Percentiles rank a stretch among this genome's conserved stretches.
Conservation (phyloP, 2,329 filamentous ascomycete genomes). For the Aspergillus sp. region DNA sequence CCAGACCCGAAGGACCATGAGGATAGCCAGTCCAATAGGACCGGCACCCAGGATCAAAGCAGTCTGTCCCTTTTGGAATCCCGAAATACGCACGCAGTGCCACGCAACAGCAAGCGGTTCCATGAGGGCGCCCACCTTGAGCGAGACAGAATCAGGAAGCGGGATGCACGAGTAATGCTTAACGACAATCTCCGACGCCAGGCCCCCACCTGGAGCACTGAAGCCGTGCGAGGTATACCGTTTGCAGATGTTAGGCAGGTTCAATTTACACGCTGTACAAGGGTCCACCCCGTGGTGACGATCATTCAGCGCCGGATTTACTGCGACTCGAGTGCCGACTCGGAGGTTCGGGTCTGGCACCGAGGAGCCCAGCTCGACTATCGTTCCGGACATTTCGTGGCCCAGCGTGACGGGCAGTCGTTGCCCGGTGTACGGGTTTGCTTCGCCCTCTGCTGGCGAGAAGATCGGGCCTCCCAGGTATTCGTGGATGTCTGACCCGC, state of each 20-base stretch:
- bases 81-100: not conserved
- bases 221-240: not conserved
- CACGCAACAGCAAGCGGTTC: not conserved
- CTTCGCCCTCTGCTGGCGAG: not conserved
- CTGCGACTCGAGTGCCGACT: not conserved
- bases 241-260: not conserved
- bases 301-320: not conserved
- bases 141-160: not conserved
- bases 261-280: not conserved
- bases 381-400: not conserved
- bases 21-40: not conserved
- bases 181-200: not conserved
- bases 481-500: slow-evolving; percentile 3
- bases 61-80: not conserved
- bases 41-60: not conserved
- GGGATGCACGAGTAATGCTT: not conserved
- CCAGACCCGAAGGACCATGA: not conserved
- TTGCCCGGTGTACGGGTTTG: not conserved
- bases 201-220: not conserved
- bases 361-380: not conserved
- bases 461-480: slow-evolving; percentile 1
- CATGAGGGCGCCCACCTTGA: not conserved
- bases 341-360: not conserved
- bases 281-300: not conserved
- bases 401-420: not conserved